Evolutionary conservation across 1,139 yeast genomes (phyloP).

Genomic region (Saccharomycopsis crataegensis): DNA sequence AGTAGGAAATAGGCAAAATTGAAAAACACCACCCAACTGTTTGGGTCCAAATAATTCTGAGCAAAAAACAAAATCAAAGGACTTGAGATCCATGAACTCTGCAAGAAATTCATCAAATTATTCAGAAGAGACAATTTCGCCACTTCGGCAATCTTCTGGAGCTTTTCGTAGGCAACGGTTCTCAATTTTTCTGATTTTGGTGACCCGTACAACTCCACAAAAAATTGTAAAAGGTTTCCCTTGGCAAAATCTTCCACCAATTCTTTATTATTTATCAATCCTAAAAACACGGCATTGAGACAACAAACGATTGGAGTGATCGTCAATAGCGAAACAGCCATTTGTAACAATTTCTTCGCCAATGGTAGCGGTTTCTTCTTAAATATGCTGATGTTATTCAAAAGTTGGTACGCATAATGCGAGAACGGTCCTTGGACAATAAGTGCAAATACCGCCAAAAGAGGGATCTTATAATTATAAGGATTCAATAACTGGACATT

Average conservation of each 20-base stretch:
- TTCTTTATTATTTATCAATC: constrained; percentile 33
- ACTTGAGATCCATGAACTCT: constrained; percentile 58
- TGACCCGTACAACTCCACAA: background rate
- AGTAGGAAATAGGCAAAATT: constrained; percentile 64
- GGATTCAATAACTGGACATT: constrained; percentile 16
- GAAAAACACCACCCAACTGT: constrained; percentile 82
- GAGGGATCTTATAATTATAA: constrained; percentile 23
- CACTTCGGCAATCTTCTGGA: constrained; percentile 28
- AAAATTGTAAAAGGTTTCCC: background rate
- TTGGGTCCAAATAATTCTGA: constrained; percentile 65
- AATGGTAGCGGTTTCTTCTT: constrained; percentile 31
- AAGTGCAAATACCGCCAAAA: constrained; percentile 68
- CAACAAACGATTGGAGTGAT: constrained; percentile 60
- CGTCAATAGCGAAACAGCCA: constrained; percentile 50
- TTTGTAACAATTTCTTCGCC: constrained; percentile 45
- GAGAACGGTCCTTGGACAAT: constrained; percentile 66
- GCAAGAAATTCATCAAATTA: constrained; percentile 50
- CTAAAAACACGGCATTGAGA: constrained; percentile 50
- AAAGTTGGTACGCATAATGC: constrained; percentile 48
- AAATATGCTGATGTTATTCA: constrained; percentile 35
- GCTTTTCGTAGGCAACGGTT: background rate
- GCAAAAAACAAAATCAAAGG: constrained; percentile 60
- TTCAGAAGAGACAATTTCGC: constrained; percentile 36
- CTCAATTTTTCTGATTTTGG: background rate
- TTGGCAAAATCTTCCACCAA: background rate